Base-by-base conservation (phyloP, 2,329 filamentous ascomycete species). In the Apiospora malaysiana region DNA sequence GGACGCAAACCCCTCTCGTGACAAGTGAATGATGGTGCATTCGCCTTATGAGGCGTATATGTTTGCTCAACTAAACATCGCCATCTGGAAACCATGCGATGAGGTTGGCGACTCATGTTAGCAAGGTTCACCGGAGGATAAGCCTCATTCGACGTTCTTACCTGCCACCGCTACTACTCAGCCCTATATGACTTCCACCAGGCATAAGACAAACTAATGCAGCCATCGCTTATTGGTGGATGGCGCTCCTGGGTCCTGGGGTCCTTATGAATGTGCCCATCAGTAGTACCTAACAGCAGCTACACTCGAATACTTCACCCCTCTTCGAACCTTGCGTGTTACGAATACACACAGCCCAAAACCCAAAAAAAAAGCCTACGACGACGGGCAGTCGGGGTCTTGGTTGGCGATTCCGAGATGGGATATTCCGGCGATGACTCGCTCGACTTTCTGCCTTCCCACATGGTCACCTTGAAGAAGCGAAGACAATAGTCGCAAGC, bases 41-140 rank as follows among this genome's bases (percentile, higher is more conserved):
- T 63, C 56, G 32, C 56, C 56, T 32, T 63, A 40, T 63, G 56
- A 63, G 56, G 56, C 56, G 56, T 32, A 40, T 8, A 63, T 40
- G 32, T 63, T 40, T n/a, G 56, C 32, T 40, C 56, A 32, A 32
- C 56, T 40, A 63, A 40, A 2, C n/a, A 9, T n/a, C 27, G 51
- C 51, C 27, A 59, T 59, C 18, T 40, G 51, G 27, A 59, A 63
- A 10, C 23, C 16, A 40, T 63, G 56, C 32, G 32, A 63, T 40
- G 56, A 63, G 56, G 56, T 63, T 63, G 56, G 32, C 56, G 56
- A 63, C 56, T 63, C 56, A 63, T 63, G 56, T 40, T 40, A n/a
- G 56, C 56, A 63, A 63, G 56, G 56, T 63, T 63, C 27, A 14
- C 32, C 56, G 56, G 56, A 63, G 27, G 27, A 63, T 40, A 63